Evolutionary conservation across 2,329 filamentous ascomycete genomes (phyloP), one percentile per base, ranked within the genome.

Genomic region (Colletotrichum magnum): DNA sequence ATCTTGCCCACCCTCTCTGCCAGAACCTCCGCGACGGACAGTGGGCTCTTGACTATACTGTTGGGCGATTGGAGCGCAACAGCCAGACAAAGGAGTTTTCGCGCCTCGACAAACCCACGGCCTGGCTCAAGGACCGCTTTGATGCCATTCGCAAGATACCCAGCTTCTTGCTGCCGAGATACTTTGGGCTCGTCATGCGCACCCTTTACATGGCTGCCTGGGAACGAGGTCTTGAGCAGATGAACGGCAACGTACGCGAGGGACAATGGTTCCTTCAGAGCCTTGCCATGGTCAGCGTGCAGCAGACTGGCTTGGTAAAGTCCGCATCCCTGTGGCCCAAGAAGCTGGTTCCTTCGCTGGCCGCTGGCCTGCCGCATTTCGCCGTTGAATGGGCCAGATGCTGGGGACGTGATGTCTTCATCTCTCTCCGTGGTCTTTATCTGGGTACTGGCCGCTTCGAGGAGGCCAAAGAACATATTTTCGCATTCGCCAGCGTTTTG

Each of bases 381-480:
- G 89, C 96, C 0, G 92, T 93, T 9, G 92, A 94, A 75, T 99
- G 96, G 95, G 95, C 95, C 58, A 89, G 96, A 75, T 98, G 95
- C 80, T 99, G 96, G 96, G 96, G 97, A 7, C 92, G 96, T 64
- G 96, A 99, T 79, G 94, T 98, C 13, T 98, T 98, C 79, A 99
- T 99, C 72, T 96, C 96, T 15, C 89, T 97, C 48, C 92, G 96
- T 58, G 96, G 96, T 51, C 86, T 99, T n/a, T 94, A 93, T 73
- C 88, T 99, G 43, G 94, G 93, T 48, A 98, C 95, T 12, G 94
- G 94, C 2, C 91, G 96, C 9, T 97, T 93, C 75, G 89, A 88
- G 2, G 95, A 98, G 78, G 96, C 96, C 7, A 95, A 90, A 76
- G 94, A 98, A 79, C 97, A 99, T 76, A 97, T 99, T 68, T 85